Evolutionary conservation across 495 filamentous ascomycete genomes (phyloP).

Genomic region (Neurospora cerealis): DNA sequence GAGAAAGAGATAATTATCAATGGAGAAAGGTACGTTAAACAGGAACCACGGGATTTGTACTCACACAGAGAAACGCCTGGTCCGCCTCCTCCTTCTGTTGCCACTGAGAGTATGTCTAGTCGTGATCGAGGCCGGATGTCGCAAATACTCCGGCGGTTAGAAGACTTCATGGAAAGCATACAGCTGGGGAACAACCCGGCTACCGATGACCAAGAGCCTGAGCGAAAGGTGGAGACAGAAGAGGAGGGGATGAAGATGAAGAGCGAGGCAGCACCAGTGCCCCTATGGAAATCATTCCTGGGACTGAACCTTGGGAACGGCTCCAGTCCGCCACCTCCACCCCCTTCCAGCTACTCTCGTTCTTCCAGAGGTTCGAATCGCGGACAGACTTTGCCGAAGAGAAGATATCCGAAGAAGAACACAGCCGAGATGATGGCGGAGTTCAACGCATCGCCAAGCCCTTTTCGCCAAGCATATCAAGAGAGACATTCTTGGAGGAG

Average conservation of each 20-base stretch:
- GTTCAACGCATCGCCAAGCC: background rate
- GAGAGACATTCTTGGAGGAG: background rate
- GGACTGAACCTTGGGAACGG: background rate
- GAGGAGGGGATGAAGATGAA: background rate
- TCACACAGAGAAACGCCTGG: background rate
- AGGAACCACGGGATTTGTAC: background rate
- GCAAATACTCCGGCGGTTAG: background rate
- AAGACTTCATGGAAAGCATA: background rate
- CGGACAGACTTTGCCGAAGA: background rate
- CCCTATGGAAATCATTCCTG: background rate
- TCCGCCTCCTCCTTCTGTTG: background rate
- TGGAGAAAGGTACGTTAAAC: background rate
- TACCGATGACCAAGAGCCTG: background rate
- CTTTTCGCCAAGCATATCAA: background rate
- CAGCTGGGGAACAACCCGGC: background rate
- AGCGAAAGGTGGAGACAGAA: background rate
- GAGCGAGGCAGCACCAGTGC: background rate
- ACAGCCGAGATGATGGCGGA: background rate
- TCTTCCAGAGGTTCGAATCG: background rate
- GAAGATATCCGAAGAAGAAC: background rate
- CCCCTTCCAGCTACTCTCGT: background rate
- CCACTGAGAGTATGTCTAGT: background rate
- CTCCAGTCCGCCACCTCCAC: background rate
- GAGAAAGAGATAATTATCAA: background rate
- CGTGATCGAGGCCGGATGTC: background rate